Evolutionary conservation across 441 rosid genomes (phyloP).

Genomic region (Erodium trifolium): DNA sequence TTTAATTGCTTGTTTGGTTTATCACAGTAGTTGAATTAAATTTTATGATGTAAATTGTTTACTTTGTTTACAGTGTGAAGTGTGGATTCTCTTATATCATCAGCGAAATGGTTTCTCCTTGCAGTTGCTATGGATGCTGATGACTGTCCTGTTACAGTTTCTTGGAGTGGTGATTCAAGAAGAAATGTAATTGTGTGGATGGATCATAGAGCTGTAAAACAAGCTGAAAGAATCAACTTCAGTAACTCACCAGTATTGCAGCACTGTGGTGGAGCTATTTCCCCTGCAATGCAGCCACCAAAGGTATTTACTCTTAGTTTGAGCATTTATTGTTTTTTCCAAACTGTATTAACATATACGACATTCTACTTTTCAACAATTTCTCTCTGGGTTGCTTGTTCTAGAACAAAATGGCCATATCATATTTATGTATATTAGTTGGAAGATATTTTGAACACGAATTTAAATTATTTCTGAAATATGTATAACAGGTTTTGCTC

Average conservation of each 20-base stretch:
- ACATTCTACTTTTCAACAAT: neutral
- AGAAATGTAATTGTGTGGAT: conserved; percentile 89
- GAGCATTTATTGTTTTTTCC: neutral
- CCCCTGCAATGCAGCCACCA: conserved; percentile 92
- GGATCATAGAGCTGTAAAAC: conserved; percentile 95
- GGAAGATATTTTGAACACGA: neutral
- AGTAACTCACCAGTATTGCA: conserved; percentile 63
- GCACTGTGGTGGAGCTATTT: conserved; percentile 87
- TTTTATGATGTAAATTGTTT: conserved; percentile 7
- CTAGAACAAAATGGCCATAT: neutral
- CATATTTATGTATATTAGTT: neutral
- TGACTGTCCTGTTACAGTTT: conserved; percentile 85
- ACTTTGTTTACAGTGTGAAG: neutral
- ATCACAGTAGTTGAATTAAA: neutral
- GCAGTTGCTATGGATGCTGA: conserved; percentile 90
- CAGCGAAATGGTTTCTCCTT: conserved; percentile 19
- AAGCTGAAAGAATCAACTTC: conserved; percentile 84
- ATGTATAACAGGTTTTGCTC: neutral
- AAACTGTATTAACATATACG: neutral
- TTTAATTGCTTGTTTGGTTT: neutral
- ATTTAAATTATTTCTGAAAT: neutral
- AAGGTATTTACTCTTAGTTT: conserved; percentile 33
- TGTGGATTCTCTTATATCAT: neutral
- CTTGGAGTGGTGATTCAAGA: conserved; percentile 92
- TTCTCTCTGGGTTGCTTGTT: neutral